These are phyloP conservation scores for Cucumis hystrix DNA, from an alignment of 306 rosid genomes.

Conservation along the genomic window DNA sequence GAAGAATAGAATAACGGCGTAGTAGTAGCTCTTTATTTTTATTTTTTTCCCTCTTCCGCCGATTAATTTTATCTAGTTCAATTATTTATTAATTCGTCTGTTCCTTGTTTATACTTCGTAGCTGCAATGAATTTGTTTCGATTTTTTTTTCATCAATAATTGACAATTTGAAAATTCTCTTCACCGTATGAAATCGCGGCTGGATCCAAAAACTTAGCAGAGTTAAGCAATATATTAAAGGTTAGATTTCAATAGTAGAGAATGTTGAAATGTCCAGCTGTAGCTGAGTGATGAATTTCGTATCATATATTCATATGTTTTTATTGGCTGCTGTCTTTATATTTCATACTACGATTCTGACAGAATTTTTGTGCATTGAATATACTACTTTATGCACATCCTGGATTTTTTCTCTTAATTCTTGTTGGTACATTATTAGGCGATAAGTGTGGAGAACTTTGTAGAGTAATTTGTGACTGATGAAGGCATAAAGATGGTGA, in stretches of 20 bases:
- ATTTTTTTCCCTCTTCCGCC: background rate
- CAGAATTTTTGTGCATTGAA: background rate
- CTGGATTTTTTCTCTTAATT: background rate
- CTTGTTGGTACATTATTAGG: background rate
- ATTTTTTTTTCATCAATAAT: background rate
- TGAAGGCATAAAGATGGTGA: background rate
- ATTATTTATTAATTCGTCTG: background rate
- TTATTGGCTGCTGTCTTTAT: background rate
- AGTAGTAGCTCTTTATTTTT: background rate
- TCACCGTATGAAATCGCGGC: background rate
- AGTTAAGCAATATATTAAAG: background rate
- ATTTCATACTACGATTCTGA: background rate
- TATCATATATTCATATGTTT: background rate
- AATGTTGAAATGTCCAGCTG: background rate
- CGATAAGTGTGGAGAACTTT: background rate
- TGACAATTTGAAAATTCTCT: background rate
- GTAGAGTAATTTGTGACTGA: background rate
- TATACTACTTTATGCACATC: background rate
- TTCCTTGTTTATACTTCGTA: background rate
- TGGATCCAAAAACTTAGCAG: background rate
- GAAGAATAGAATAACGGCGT: constrained; percentile 6
- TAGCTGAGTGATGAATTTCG: background rate
- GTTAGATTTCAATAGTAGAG: background rate
- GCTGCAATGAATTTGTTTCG: background rate
- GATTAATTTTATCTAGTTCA: background rate